phyloP scores from a whole-genome alignment of 345 rosid genomes.

The Hirschfeldia incana region DNA sequence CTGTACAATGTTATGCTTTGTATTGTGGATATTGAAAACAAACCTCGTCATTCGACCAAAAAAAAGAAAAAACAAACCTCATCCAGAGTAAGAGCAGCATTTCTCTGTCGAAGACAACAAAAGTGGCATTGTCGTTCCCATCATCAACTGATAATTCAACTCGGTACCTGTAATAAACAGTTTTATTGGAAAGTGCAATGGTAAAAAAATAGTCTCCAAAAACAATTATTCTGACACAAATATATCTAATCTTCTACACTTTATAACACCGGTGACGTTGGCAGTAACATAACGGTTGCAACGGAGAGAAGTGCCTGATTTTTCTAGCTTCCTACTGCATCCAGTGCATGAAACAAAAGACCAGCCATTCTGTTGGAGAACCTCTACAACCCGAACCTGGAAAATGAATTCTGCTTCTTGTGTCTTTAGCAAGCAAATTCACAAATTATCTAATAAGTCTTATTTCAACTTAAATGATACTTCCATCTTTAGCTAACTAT shows the following conservation, averaged over 20 bases:
- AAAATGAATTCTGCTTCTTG: background rate
- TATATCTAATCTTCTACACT: background rate
- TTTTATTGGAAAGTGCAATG: too few relatives aligned
- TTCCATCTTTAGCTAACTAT: too few relatives aligned
- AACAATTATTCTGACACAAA: too few relatives aligned
- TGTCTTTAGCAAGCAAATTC: background rate
- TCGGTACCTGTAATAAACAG: background rate
- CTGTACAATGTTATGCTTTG: too few relatives aligned
- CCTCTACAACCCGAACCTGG: background rate
- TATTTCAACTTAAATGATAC: too few relatives aligned
- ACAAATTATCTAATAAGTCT: background rate
- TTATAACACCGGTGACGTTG: background rate
- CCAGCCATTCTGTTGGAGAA: background rate
- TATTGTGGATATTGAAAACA: too few relatives aligned
- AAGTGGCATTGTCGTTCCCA: background rate
- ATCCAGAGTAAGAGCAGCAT: background rate
- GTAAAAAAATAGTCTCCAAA: too few relatives aligned
- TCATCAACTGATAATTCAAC: too few relatives aligned
- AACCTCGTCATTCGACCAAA: background rate
- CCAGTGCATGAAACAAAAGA: background rate
- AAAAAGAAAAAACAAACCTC: background rate
- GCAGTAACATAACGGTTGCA: background rate
- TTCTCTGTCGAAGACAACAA: background rate
- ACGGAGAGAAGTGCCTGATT: background rate
- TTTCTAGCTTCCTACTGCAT: background rate